phyloP scores from a whole-genome alignment of 2,329 filamentous ascomycete genomes.

The Ceratocystis papillata region DNA sequence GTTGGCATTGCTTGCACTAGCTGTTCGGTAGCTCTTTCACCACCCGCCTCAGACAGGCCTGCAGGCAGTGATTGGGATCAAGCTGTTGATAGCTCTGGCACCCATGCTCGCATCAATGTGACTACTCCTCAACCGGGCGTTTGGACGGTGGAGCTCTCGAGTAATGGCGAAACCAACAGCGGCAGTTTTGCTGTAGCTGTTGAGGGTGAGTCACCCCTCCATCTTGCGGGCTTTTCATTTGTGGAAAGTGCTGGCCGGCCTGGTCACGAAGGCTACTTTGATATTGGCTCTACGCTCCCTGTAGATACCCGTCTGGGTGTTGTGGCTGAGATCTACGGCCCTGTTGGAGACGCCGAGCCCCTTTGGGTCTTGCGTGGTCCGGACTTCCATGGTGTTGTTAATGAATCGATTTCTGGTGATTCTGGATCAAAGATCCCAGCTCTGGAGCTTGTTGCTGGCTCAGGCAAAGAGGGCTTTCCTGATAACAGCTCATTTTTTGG shows the following conservation, averaged over 20 bases:
- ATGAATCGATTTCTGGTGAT: slow-evolving; percentile 3
- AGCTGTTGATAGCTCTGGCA: slow-evolving; percentile 22
- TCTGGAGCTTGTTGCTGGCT: slow-evolving; percentile 15
- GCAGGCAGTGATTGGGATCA: slow-evolving; percentile 19
- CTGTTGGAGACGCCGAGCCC: slow-evolving; percentile 9
- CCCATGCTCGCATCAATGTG: slow-evolving; percentile 23
- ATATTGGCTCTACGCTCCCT: slow-evolving; percentile 16
- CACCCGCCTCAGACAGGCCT: not conserved
- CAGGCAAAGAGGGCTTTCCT: slow-evolving; percentile 18
- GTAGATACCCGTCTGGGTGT: slow-evolving; percentile 19
- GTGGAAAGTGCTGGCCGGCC: slow-evolving; percentile 22
- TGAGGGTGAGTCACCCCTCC: slow-evolving; percentile 20
- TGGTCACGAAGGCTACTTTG: slow-evolving; percentile 25
- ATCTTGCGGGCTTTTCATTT: slow-evolving; percentile 23
- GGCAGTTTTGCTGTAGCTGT: slow-evolving; percentile 22
- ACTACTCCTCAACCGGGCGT: slow-evolving; percentile 20
- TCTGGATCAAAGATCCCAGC: not conserved
- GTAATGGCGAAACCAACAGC: not conserved
- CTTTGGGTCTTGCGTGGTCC: slow-evolving; percentile 20
- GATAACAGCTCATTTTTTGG: slow-evolving; percentile 18
- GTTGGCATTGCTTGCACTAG: slow-evolving; percentile 22
- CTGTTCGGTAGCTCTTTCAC: slow-evolving; percentile 18
- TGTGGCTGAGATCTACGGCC: slow-evolving; percentile 23
- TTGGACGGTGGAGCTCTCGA: slow-evolving; percentile 18
- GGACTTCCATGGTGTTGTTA: slow-evolving; percentile 16